These are phyloP conservation scores for Scortechinia acanthostroma DNA, from an alignment of 2,329 filamentous ascomycete genomes.

Conservation along the genomic window DNA sequence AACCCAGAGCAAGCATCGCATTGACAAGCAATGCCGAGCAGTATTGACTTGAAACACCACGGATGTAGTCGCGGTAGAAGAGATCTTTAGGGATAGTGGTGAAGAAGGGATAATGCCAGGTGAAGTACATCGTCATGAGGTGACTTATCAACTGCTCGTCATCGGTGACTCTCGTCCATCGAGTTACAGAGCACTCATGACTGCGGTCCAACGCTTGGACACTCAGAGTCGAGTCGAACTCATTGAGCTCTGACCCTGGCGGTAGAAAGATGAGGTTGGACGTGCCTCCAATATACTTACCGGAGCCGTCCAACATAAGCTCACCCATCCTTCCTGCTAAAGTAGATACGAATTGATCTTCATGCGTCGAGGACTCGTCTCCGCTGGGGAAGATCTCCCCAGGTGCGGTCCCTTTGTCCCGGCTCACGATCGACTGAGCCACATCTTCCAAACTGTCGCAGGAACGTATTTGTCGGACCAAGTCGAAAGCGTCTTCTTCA, in stretches of 20 bases:
- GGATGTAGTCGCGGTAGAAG: constrained; percentile 79
- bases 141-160: constrained; percentile 76
- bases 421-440: constrained; percentile 42
- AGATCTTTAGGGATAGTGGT: constrained; percentile 79
- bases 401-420: constrained; percentile 25
- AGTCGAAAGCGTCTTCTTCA: constrained; percentile 74
- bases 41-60: constrained; percentile 66
- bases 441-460: constrained; percentile 63
- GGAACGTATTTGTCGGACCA: constrained; percentile 81
- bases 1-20: constrained; percentile 84
- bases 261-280: constrained; percentile 84
- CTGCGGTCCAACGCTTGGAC: no score
- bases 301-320: constrained; percentile 75
- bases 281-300: constrained; percentile 87
- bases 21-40: constrained; percentile 89
- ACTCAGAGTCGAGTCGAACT: constrained; percentile 20
- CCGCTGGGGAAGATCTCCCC: constrained; percentile 13
- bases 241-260: constrained; percentile 84
- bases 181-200: constrained; percentile 70
- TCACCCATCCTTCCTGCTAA: constrained; percentile 90
- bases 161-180: constrained; percentile 81
- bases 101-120: constrained; percentile 96
- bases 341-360: constrained; percentile 61
- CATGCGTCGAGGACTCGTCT: constrained; percentile 11
- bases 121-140: constrained; percentile 95